Evolutionary conservation across 768 basidiomycete genomes (phyloP).

Genomic region (Hebeloma cylindrosporum): DNA sequence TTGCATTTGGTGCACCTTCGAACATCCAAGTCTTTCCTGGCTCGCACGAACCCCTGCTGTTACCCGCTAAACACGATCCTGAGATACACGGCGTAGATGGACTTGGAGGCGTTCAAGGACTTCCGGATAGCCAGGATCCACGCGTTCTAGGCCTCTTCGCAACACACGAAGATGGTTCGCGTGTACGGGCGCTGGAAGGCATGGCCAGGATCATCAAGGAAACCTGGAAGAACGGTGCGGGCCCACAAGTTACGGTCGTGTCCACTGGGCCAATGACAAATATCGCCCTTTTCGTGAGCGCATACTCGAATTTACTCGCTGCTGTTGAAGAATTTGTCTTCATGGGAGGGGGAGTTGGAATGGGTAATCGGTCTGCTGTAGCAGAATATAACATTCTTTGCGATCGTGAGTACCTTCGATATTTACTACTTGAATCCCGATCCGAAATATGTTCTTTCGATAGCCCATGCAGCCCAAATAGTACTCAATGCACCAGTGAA

Average conservation of each 20-base stretch:
- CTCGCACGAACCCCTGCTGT: conserved; percentile 66
- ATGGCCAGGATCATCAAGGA: conserved; percentile 56
- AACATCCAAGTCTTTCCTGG: conserved; percentile 67
- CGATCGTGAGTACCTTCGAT: conserved; percentile 58
- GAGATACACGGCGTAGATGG: conserved; percentile 85
- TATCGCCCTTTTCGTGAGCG: conserved; percentile 62
- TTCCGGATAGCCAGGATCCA: conserved; percentile 51
- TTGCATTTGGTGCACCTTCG: conserved; percentile 67
- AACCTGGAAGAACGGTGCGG: conserved; percentile 58
- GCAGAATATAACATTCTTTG: conserved; percentile 85
- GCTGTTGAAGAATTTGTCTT: conserved; percentile 73
- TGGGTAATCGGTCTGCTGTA: conserved; percentile 77
- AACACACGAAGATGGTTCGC: conserved; percentile 37
- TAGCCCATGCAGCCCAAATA: conserved; percentile 83
- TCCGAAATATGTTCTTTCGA: background rate
- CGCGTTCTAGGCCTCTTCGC: conserved; percentile 53
- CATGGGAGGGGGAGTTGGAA: conserved; percentile 90
- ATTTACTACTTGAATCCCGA: background rate
- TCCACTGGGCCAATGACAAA: conserved; percentile 89
- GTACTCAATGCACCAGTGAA: conserved; percentile 71
- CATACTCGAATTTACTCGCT: conserved; percentile 50
- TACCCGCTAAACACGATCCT: conserved; percentile 60
- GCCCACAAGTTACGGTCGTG: conserved; percentile 63
- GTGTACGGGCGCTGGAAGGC: conserved; percentile 63
- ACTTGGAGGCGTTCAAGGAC: conserved; percentile 80